A percentile compares a stretch with the other conserved stretches of the same genome.
Conservation (phyloP, 495 filamentous ascomycete genomes). For the Chaetomium cochliodes region DNA sequence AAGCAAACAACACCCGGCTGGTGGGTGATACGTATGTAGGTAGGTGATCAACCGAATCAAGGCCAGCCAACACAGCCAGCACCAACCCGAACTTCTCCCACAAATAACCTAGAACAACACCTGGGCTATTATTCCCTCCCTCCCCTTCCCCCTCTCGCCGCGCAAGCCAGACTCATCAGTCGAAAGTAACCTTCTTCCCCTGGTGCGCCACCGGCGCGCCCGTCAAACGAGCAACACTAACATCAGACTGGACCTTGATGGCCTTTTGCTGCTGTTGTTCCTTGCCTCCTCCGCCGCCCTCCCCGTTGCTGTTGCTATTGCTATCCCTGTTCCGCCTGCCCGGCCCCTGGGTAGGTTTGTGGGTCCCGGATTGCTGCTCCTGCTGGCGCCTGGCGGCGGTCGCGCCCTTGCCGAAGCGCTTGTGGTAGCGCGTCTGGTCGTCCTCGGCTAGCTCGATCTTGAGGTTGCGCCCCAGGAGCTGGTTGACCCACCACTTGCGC, state of each 20-base stretch:
- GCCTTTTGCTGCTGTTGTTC: slow-evolving; percentile 32
- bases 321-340: slow-evolving; percentile 18
- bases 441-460: slow-evolving; percentile 94
- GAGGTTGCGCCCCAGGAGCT: slow-evolving; percentile 70
- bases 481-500: slow-evolving; percentile 79
- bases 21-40: not conserved
- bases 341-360: not conserved
- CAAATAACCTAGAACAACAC: too few species aligned
- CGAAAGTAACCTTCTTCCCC: slow-evolving; percentile 84
- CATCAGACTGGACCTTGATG: slow-evolving; percentile 37
- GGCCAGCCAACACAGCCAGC: too few species aligned
- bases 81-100: too few species aligned
- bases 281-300: too few species aligned
- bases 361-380: slow-evolving; percentile 14
- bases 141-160: not conserved
- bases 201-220: slow-evolving; percentile 75
- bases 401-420: slow-evolving; percentile 77
- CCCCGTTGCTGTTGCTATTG: slow-evolving; percentile 11
- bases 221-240: slow-evolving; percentile 55
- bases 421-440: slow-evolving; percentile 79
- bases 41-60: not conserved
- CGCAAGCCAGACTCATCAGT: slow-evolving; percentile 40
- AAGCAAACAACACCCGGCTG: not conserved
- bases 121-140: too few species aligned
- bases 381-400: slow-evolving; percentile 18